Conservation (phyloP, 768 basidiomycete species). For the Boletales sp. region DNA sequence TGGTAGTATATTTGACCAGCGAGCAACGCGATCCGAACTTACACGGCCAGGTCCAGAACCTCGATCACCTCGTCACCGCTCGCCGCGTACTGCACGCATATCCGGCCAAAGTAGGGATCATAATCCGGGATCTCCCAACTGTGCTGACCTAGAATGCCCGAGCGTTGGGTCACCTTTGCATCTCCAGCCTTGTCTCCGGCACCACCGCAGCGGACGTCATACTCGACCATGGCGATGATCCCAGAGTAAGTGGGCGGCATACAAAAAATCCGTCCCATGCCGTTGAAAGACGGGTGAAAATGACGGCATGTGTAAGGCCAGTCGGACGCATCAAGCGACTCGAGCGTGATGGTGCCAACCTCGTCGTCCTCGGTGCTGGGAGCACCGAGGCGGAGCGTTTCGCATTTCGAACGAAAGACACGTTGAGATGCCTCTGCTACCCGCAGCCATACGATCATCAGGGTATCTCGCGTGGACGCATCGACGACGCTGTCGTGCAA, state of each 20-base stretch:
- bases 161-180: slow-evolving; percentile 2
- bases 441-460: slow-evolving; percentile 6
- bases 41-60: slow-evolving; percentile 13
- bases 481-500: slow-evolving; percentile 12
- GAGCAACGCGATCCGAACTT: background rate
- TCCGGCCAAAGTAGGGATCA: slow-evolving; percentile 17
- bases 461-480: slow-evolving; percentile 3
- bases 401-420: background rate
- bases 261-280: slow-evolving; percentile 10
- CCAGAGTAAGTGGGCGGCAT: background rate
- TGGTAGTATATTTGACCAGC: no score
- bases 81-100: slow-evolving; percentile 5
- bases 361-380: no score
- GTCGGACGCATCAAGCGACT: background rate
- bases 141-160: background rate
- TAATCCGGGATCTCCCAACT: slow-evolving; percentile 12
- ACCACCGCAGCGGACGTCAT: background rate
- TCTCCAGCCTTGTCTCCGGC: no score
- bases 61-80: slow-evolving; percentile 4
- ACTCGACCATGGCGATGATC: slow-evolving; percentile 9
- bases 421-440: background rate
- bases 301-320: background rate
- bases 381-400: slow-evolving; percentile 5
- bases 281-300: slow-evolving; percentile 9
- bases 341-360: slow-evolving; percentile 11